phyloP scores from a whole-genome alignment of 2,329 filamentous ascomycete species.

The Trichoderma sp. region DNA sequence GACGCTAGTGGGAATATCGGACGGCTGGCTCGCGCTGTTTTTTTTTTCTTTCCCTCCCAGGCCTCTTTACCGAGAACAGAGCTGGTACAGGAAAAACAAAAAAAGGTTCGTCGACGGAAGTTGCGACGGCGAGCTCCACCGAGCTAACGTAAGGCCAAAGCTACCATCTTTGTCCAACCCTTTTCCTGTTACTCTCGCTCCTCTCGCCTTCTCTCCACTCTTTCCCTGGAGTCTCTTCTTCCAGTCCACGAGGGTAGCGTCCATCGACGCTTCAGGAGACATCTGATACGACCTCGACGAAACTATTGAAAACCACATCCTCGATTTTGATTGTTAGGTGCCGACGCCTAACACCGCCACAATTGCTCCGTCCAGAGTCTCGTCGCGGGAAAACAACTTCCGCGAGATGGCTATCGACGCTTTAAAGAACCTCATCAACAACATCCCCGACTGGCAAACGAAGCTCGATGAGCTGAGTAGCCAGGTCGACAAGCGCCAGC shows the following conservation, averaged over 20 bases:
- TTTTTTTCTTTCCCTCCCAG: not conserved
- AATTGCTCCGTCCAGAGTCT: constrained; percentile 38
- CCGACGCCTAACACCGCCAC: constrained; percentile 37
- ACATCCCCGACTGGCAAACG: constrained; percentile 63
- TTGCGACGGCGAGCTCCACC: constrained; percentile 24
- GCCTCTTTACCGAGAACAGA: not conserved
- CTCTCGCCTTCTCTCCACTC: not conserved
- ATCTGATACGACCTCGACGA: not conserved
- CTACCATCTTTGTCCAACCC: not conserved
- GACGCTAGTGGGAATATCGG: not conserved
- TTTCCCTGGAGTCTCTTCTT: constrained; percentile 1
- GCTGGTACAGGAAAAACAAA: not conserved
- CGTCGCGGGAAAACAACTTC: constrained; percentile 37
- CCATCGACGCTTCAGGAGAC: constrained; percentile 1
- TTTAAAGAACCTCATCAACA: constrained; percentile 56
- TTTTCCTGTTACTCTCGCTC: not conserved
- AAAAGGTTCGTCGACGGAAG: not conserved
- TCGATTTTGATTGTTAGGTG: constrained; percentile 36
- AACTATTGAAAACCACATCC: not conserved
- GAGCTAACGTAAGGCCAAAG: not conserved
- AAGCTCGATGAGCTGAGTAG: constrained; percentile 63
- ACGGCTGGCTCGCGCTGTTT: constrained; percentile 11
- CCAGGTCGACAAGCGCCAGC: constrained; percentile 65
- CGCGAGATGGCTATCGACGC: constrained; percentile 57
- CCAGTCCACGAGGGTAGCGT: not conserved